Base-by-base conservation (phyloP, 1,284 basidiomycete species). In the Pseudozyma hubeiensis region DNA sequence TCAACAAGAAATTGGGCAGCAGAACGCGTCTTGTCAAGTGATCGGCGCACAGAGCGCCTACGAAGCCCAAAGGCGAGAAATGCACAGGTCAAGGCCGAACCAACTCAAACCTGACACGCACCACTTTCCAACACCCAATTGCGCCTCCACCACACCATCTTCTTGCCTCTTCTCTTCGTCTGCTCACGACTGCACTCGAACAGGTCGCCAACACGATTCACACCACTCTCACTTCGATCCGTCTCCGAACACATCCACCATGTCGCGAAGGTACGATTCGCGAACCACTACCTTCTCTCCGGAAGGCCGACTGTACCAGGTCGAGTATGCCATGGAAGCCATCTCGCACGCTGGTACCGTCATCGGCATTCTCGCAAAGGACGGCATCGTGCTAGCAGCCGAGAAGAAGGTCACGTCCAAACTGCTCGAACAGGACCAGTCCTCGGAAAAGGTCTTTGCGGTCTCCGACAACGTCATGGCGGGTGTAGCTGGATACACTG, bases 341-440 rank as follows among this genome's bases (percentile, higher is more conserved):
- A 97, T 98, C 88, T 95, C 93, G 31, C 93, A 96, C 81, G 95
- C 94, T 31, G 95, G 95, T 70, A 95, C 94, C 14, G 94, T 97
- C 46, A 89, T 98, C 33, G 94, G 94, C 43, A 91, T 97, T 57
- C 88, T 97, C n/a, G 93, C 94, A 19, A 93, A 92, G 77, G 85
- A 71, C 49, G 96, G 97, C 1, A 93, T 99, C 40, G 94, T 98
- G 3, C 88, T 99, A n/a, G 96, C 94, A 0, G 96, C 96, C 7
- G 96, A 99, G 88, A 99, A 99, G 90, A 97, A 97, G 87, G 94
- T 99, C 43, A 98, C 97, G 0, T 94, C 94, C 51, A 99, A 99
- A 86, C 90, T 99, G 47, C 89, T 99, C 64, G 96, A 99, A 56
- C 94, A 94, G 84, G 93, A 93, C 43, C 81, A 80, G 17, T 96